Conservation (phyloP, 108 stramenopile genomes). For the Discostella pseudostelligera region DNA sequence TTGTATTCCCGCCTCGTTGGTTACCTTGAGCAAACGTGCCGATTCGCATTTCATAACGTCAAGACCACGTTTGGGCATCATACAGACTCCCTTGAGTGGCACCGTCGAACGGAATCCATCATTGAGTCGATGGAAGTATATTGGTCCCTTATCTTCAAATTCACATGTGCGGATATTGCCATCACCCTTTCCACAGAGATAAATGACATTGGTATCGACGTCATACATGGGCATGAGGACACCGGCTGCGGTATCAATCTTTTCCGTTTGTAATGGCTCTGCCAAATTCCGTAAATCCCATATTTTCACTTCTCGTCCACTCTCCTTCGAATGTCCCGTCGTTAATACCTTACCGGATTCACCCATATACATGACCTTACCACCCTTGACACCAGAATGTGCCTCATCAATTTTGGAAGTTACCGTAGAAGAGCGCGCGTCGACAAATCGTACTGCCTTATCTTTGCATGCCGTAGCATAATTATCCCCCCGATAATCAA, state of each 20-base stretch:
- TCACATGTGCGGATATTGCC: constrained; percentile 97
- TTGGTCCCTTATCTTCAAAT: constrained; percentile 91
- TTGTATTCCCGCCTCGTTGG: constrained; percentile 86
- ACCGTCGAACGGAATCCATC: constrained; percentile 93
- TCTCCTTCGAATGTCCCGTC: constrained; percentile 89
- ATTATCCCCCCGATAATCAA: constrained; percentile 90
- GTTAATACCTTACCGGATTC: constrained; percentile 87
- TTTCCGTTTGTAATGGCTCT: constrained; percentile 67
- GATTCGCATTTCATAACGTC: constrained; percentile 95
- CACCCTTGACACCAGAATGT: constrained; percentile 93
- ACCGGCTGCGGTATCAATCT: constrained; percentile 96
- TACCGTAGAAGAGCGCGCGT: constrained; percentile 71
- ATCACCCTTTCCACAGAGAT: constrained; percentile 99
- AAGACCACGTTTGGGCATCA: constrained; percentile 95
- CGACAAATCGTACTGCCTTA: constrained; percentile 90
- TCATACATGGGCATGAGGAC: constrained; percentile 98
- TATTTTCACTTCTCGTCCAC: constrained; percentile 95
- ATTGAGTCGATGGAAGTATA: constrained; percentile 76
- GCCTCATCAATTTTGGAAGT: constrained; percentile 59
- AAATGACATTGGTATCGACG: constrained; percentile 88
- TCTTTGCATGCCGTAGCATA: constrained; percentile 94
- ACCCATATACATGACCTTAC: constrained; percentile 88
- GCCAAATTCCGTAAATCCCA: constrained; percentile 91
- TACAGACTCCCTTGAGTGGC: constrained; percentile 95
- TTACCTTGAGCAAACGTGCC: constrained; percentile 92